Base-by-base conservation (phyloP, 768 basidiomycete genomes). In the Grammothele lineata region DNA sequence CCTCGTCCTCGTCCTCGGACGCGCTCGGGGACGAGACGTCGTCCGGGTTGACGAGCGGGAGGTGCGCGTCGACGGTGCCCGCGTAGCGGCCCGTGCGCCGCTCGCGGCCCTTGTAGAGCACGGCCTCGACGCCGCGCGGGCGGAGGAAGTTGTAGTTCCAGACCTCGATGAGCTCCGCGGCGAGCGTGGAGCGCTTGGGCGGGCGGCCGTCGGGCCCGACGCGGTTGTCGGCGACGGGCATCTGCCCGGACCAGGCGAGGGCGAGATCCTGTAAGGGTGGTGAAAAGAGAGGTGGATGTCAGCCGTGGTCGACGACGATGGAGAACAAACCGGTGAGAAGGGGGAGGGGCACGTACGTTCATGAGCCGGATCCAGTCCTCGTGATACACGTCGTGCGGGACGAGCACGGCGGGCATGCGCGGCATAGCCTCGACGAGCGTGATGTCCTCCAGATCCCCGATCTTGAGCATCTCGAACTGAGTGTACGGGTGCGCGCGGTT, bases 361-460 rank as follows among this genome's bases (percentile, higher is more conserved):
- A 86, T 85, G 57, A 87, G 77, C 42, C 89, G 72, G 51, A 75
- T 78, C 89, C 89, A 92, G 57, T 92, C 89, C 45, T 84, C 81
- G 50, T 77, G 74, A 51, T 80, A 80, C 9, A 90, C 81, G 57
- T 92, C 89, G 58, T 91, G 89, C 17, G 85, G 74, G 27, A 78
- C 72, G 19, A 92, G 75, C 10, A 85, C 78, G 5, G 72, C 52
- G 6, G 89, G 89, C 80, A 92, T 83, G 56, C 80, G 75, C 11
- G 87, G 85, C 33, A 81, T 70, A 14, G 72, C 71, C 34, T 82
- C 77, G 37, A 79, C 73, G 56, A 90, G 77, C n/a, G n/a, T n/a
- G 8, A 30, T 14, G 21, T 80, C 79, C 27, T 90, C 84, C 85
- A 92, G 83, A 33, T 87, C 81, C 57, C 83, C 76, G 40, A 91